These are phyloP conservation scores for Zostera marina DNA, from an alignment of 116 monocot species.

Conservation along the genomic window DNA sequence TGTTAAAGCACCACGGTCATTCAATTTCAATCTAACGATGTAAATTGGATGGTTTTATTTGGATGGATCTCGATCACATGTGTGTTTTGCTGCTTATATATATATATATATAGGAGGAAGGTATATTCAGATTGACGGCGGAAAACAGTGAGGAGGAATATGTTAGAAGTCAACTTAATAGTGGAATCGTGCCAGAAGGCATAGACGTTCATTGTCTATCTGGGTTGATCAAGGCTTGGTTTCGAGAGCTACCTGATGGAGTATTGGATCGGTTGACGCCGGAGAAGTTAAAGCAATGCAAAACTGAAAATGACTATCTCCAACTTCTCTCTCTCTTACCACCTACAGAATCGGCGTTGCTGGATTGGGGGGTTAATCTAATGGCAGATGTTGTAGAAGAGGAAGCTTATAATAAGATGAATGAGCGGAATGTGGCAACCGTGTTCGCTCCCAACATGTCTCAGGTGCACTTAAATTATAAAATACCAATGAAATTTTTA, in stretches of 20 bases:
- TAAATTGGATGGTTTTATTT: no score
- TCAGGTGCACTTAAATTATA: no score
- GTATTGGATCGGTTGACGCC: constrained; percentile 60
- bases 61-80: no score
- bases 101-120: constrained; percentile 40
- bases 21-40: no score
- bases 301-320: constrained; percentile 57
- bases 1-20: no score
- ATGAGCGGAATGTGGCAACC: constrained; percentile 63
- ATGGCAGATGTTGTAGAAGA: constrained; percentile 72
- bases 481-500: no score
- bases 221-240: constrained; percentile 90
- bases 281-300: constrained; percentile 68
- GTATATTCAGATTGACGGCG: constrained; percentile 79
- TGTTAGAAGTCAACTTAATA: constrained; percentile 59
- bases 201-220: constrained; percentile 71
- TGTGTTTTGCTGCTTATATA: no score
- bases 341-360: constrained; percentile 39
- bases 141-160: constrained; percentile 50
- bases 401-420: constrained; percentile 68
- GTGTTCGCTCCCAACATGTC: constrained; percentile 82
- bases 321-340: constrained; percentile 29
- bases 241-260: constrained; percentile 70
- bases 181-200: constrained; percentile 43
- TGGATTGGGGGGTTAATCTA: constrained; percentile 65